A percentile compares a stretch with the other conserved stretches of the same genome.
Evolutionary conservation across 2,329 filamentous ascomycete species (phyloP).

Genomic region (Didymella lethalis): DNA sequence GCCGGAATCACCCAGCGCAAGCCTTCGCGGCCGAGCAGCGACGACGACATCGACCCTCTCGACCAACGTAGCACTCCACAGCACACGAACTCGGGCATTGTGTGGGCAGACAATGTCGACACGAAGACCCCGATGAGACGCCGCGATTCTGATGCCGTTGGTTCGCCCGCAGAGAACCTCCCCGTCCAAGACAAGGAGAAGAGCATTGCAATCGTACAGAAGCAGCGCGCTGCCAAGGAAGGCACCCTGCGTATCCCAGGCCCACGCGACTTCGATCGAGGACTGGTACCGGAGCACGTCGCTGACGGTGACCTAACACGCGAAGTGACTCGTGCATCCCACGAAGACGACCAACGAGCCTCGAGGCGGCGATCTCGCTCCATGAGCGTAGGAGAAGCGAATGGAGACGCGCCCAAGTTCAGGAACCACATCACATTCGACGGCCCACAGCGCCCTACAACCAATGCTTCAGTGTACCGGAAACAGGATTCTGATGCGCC

Average conservation of each 20-base stretch:
- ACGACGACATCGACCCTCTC: slow-evolving; percentile 28
- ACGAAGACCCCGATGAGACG: slow-evolving; percentile 51
- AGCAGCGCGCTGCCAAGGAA: slow-evolving; percentile 77
- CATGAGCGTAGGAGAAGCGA: slow-evolving; percentile 39
- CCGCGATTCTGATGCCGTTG: slow-evolving; percentile 69
- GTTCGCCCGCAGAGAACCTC: slow-evolving; percentile 64
- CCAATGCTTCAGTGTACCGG: slow-evolving; percentile 44
- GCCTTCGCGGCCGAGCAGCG: slow-evolving; percentile 14
- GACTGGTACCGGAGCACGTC: slow-evolving; percentile 72
- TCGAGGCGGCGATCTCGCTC: slow-evolving; percentile 37
- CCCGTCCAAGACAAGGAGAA: slow-evolving; percentile 70
- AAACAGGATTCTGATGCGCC: slow-evolving; percentile 27
- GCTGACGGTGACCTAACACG: slow-evolving; percentile 50
- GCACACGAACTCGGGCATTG: slow-evolving; percentile 27
- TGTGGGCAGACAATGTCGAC: slow-evolving; percentile 37
- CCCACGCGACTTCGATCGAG: slow-evolving; percentile 86
- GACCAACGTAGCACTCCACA: slow-evolving; percentile 26
- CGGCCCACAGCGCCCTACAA: slow-evolving; percentile 60
- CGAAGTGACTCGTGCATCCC: slow-evolving; percentile 30
- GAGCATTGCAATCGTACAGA: slow-evolving; percentile 87
- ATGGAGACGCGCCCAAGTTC: slow-evolving; percentile 51
- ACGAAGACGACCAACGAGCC: slow-evolving; percentile 30
- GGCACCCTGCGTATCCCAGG: slow-evolving; percentile 87
- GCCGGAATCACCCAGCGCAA: slow-evolving; percentile 22
- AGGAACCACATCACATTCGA: slow-evolving; percentile 71